Percentiles rank a stretch among this genome's conserved stretches.
Conservation (phyloP, 805 yeast species). For the Teunomyces atbi region DNA sequence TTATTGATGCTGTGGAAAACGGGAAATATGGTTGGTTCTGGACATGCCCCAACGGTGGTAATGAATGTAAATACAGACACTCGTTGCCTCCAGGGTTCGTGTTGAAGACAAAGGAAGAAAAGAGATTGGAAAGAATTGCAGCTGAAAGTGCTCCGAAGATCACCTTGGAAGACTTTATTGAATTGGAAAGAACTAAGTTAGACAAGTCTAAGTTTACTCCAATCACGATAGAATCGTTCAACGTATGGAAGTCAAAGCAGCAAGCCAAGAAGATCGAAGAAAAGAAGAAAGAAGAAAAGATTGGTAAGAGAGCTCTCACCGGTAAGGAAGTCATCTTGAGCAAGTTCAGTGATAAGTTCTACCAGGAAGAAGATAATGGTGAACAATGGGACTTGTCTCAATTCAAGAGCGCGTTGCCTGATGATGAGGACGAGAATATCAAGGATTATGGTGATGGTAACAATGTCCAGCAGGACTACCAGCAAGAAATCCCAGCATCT, state of each 20-base stretch:
- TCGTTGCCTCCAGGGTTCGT: slow-evolving; percentile 96
- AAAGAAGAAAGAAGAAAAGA: slow-evolving; percentile 28
- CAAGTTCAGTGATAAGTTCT: slow-evolving; percentile 56
- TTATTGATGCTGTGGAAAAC: slow-evolving; percentile 95
- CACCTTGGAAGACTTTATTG: slow-evolving; percentile 93
- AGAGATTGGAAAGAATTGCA: slow-evolving; percentile 82
- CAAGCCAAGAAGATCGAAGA: slow-evolving; percentile 49
- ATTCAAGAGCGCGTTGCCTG: slow-evolving; percentile 55
- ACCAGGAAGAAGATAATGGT: slow-evolving; percentile 50
- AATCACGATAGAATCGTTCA: slow-evolving; percentile 76
- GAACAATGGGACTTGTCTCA: slow-evolving; percentile 58
- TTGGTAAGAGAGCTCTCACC: slow-evolving; percentile 49
- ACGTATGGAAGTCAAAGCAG: slow-evolving; percentile 78
- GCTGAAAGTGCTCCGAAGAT: slow-evolving; percentile 82
- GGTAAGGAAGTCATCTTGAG: slow-evolving; percentile 71
- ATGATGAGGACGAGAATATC: slow-evolving; percentile 44
- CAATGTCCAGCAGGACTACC: slow-evolving; percentile 27
- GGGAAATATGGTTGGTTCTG: slow-evolving; percentile 99
- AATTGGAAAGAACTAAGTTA: slow-evolving; percentile 83
- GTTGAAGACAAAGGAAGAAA: slow-evolving; percentile 94
- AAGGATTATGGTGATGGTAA: slow-evolving; percentile 76
- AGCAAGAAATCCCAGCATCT: slow-evolving; percentile 6
- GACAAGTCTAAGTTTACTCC: slow-evolving; percentile 79
- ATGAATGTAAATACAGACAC: slow-evolving; percentile 90
- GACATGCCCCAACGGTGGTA: slow-evolving; percentile 94